Conservation (phyloP, 148 eudicot species). For the Nepenthes gracilis region DNA sequence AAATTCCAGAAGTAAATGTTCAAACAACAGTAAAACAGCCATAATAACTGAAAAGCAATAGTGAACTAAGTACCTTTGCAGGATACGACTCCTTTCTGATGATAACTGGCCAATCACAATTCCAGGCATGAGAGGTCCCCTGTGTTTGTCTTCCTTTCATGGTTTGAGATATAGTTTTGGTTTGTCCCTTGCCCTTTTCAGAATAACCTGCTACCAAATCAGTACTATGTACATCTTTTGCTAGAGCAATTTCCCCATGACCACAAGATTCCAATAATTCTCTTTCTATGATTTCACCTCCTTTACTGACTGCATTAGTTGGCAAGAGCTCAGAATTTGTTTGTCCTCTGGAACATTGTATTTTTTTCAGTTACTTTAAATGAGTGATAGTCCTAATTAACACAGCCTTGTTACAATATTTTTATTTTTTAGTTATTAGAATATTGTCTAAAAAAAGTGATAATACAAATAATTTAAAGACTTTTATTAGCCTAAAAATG, state of each 20-base stretch:
- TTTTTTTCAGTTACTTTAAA: too few relatives aligned
- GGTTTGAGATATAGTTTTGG: conserved; percentile 33
- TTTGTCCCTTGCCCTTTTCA: conserved; percentile 35
- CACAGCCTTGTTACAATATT: too few relatives aligned
- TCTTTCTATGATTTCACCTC: conserved; percentile 28
- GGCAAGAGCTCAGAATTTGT: conserved; percentile 12
- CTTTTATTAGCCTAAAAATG: too few relatives aligned
- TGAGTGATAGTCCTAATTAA: too few relatives aligned
- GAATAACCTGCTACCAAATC: conserved; percentile 31
- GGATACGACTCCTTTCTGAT: conserved; percentile 42
- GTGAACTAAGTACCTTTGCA: conserved; percentile 55
- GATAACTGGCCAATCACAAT: conserved; percentile 45
- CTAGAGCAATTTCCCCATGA: conserved; percentile 27
- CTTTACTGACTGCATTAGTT: conserved; percentile 21
- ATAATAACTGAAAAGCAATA: neutral
- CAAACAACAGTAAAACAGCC: neutral
- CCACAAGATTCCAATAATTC: conserved; percentile 21
- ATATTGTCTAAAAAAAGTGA: too few relatives aligned
- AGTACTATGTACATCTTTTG: conserved; percentile 29
- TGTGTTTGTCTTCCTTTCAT: conserved; percentile 54
- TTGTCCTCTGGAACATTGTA: conserved; percentile 48
- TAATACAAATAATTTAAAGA: too few relatives aligned
- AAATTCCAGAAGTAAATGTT: too few relatives aligned
- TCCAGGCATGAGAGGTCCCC: conserved; percentile 80
- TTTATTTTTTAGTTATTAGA: too few relatives aligned